These are phyloP conservation scores for Mucor irregularis DNA, from an alignment of 371 early-diverging fungal species.

Conservation along the genomic window DNA sequence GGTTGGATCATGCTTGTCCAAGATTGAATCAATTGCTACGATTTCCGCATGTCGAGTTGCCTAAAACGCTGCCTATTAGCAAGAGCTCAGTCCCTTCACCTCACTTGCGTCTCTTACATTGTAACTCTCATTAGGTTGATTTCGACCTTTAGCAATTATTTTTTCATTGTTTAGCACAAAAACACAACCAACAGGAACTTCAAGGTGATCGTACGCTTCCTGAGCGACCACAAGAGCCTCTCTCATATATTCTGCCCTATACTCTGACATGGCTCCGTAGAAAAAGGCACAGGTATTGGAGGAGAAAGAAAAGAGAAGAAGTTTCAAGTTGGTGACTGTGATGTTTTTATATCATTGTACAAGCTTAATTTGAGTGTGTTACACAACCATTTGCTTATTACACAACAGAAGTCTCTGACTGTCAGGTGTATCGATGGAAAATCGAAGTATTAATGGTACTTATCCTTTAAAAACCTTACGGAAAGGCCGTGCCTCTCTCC, in stretches of 20 bases:
- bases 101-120: conserved; percentile 65
- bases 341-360: no score
- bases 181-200: conserved; percentile 99
- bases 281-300: not conserved
- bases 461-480: no score
- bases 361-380: no score
- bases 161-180: conserved; percentile 69
- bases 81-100: not conserved
- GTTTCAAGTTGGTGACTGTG: not conserved
- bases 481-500: no score
- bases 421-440: no score
- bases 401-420: no score
- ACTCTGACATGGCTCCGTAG: conserved; percentile 16
- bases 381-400: no score
- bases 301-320: not conserved
- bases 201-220: conserved; percentile 82
- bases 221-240: conserved; percentile 56
- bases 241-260: conserved; percentile 41
- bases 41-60: conserved; percentile 93
- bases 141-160: conserved; percentile 76
- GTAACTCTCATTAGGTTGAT: conserved; percentile 82
- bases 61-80: conserved; percentile 36
- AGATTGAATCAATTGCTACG: conserved; percentile 83
- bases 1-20: conserved; percentile 34
- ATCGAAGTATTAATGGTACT: no score